A percentile compares a stretch with the other conserved stretches of the same genome.
Conservation (phyloP, 768 basidiomycete species). For the Lactifluus subvellereus region DNA sequence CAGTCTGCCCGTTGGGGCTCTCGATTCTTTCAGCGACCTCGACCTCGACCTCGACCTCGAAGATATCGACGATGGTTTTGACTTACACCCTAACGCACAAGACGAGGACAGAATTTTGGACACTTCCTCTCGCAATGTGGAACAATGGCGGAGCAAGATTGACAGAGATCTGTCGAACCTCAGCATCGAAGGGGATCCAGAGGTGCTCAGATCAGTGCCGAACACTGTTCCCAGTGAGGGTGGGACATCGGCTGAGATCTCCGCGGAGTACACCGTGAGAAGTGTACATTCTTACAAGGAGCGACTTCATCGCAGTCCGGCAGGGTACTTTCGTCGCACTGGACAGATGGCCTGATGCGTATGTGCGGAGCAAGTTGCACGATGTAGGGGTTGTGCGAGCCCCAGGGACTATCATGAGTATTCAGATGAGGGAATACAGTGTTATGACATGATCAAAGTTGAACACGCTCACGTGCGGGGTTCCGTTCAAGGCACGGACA, state of each 20-base stretch:
- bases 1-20: not conserved
- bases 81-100: not conserved
- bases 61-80: not conserved
- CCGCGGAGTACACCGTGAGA: conserved; percentile 10
- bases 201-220: conserved; percentile 1
- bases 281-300: conserved; percentile 10
- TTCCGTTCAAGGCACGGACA: conserved; percentile 3
- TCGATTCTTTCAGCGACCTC: not conserved
- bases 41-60: not conserved
- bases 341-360: not conserved
- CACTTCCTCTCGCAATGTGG: not conserved
- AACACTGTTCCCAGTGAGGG: not conserved
- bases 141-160: not conserved
- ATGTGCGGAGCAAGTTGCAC: too few relatives aligned
- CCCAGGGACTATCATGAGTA: too few relatives aligned
- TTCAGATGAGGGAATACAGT: not conserved
- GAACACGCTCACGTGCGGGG: conserved; percentile 8
- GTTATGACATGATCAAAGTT: not conserved
- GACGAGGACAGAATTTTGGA: not conserved
- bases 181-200: not conserved
- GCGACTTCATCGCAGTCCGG: conserved; percentile 10
- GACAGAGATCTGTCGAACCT: not conserved
- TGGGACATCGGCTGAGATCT: conserved; percentile 12
- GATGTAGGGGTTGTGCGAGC: too few relatives aligned
- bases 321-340: conserved; percentile 14